These are phyloP conservation scores for Gossypium mustelinum DNA, from an alignment of 345 rosid genomes.

Conservation along the genomic window DNA sequence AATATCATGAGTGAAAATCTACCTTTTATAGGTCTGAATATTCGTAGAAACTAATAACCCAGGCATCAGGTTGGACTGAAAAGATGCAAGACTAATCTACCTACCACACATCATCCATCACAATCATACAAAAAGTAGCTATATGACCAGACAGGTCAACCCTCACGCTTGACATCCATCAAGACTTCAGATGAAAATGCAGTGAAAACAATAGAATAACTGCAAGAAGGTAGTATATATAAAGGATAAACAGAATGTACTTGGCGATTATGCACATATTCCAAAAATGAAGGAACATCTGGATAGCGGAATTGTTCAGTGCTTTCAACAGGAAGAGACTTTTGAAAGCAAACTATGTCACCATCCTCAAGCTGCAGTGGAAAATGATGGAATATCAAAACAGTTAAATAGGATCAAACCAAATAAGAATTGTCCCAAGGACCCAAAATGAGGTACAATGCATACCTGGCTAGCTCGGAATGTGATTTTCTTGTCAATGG, in stretches of 20 bases:
- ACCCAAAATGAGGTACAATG: not conserved
- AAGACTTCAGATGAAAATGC: not conserved
- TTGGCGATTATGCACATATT: conserved; percentile 70
- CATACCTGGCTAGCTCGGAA: conserved; percentile 61
- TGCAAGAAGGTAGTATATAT: not conserved
- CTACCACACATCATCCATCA: not conserved
- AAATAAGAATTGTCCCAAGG: not conserved
- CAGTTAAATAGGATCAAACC: not conserved
- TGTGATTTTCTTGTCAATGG: conserved; percentile 46
- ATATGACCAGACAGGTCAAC: not conserved
- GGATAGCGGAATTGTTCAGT: conserved; percentile 48
- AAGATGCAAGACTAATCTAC: not conserved
- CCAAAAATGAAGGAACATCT: conserved; percentile 68
- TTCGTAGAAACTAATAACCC: not conserved
- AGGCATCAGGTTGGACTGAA: not conserved
- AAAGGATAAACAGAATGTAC: conserved; percentile 25
- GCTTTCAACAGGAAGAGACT: conserved; percentile 35
- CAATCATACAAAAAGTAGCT: not conserved
- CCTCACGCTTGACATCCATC: not conserved
- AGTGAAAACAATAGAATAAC: not conserved
- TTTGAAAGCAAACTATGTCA: conserved; percentile 71
- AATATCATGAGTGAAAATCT: not conserved
- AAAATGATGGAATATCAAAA: conserved; percentile 8
- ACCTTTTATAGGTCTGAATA: not conserved
- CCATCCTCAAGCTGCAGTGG: conserved; percentile 68